phyloP scores from a whole-genome alignment of 2,329 filamentous ascomycete genomes.

The Diaporthe helianthi region DNA sequence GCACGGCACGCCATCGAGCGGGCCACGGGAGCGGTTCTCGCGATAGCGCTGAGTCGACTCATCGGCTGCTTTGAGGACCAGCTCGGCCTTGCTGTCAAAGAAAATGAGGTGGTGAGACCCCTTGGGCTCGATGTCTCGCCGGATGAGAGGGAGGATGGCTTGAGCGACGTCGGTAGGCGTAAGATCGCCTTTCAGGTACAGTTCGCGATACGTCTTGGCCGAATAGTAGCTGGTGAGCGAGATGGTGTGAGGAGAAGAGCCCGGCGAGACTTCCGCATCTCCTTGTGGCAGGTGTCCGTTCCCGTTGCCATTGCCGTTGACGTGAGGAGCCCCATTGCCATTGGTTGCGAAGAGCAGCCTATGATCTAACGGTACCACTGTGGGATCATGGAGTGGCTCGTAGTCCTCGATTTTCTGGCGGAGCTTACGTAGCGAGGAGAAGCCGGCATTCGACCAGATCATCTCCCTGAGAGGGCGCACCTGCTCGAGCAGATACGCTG shows the following conservation, averaged over 20 bases:
- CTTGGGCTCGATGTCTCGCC: constrained; percentile 46
- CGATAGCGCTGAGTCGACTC: constrained; percentile 56
- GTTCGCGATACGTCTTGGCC: constrained; percentile 52
- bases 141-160: constrained; percentile 54
- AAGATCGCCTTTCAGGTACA: constrained; percentile 53
- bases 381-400: constrained; percentile 55
- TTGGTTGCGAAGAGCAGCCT: constrained; percentile 55
- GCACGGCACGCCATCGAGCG: constrained; percentile 76
- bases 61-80: constrained; percentile 51
- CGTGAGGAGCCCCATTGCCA: constrained; percentile 54
- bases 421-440: constrained; percentile 62
- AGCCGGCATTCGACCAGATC: constrained; percentile 71
- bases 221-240: constrained; percentile 50
- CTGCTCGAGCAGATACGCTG: constrained; percentile 64
- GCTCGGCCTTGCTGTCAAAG: constrained; percentile 51
- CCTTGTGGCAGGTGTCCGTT: constrained; percentile 44
- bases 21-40: constrained; percentile 63
- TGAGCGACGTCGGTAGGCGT: constrained; percentile 55
- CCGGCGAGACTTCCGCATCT: constrained; percentile 11
- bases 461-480: constrained; percentile 59
- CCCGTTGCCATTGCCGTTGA: constrained; percentile 55
- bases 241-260: constrained; percentile 23
- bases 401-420: constrained; percentile 58
- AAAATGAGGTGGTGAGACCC: constrained; percentile 53
- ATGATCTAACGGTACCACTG: constrained; percentile 50